These are phyloP conservation scores for Syzygium aqueum DNA, from an alignment of 345 rosid species.

Conservation along the genomic window DNA sequence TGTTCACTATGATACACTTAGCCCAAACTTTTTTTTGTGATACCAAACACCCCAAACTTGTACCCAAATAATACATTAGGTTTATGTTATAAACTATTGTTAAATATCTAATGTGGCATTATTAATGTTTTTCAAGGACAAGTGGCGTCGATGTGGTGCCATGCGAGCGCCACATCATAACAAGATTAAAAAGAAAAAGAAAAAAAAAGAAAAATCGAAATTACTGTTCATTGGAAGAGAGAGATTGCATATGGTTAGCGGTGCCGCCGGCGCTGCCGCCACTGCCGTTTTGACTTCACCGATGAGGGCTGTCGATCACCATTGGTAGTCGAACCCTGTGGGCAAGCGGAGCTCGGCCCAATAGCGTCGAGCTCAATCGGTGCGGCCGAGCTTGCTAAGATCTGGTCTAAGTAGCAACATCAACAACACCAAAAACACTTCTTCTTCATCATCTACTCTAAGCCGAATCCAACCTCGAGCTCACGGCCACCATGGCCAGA, in stretches of 20 bases:
- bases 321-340: not conserved
- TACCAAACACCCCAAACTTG: not conserved
- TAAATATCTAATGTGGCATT: not conserved
- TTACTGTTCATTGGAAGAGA: not conserved
- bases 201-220: not conserved
- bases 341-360: not conserved
- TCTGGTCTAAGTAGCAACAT: not conserved
- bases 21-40: rapidly evolving
- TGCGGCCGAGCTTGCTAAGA: not conserved
- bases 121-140: not conserved
- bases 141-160: not conserved
- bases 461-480: too few relatives aligned
- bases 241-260: not conserved
- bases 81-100: too few relatives aligned
- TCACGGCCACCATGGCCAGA: too few relatives aligned
- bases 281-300: not conserved
- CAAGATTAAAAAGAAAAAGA: too few relatives aligned
- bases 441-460: not conserved
- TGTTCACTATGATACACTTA: not conserved
- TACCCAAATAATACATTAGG: not conserved
- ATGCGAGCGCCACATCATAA: rapidly evolving
- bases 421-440: not conserved
- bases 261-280: not conserved
- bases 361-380: not conserved
- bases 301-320: not conserved